A percentile compares a stretch with the other conserved stretches of the same genome.
Evolutionary conservation across 805 yeast species (phyloP).

Genomic region (Dipodascus geniculatus): DNA sequence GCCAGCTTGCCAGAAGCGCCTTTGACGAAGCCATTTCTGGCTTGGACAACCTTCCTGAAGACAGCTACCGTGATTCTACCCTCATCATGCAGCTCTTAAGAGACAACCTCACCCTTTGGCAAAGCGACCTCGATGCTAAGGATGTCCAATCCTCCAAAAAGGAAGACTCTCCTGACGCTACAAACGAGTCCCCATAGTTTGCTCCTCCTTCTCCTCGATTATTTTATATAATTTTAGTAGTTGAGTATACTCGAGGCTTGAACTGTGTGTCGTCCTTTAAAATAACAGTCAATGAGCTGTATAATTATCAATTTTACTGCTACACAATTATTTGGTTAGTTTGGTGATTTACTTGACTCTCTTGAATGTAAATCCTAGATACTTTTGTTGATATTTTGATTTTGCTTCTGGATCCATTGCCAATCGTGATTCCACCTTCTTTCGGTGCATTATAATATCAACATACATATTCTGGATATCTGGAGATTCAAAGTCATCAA

Average conservation of each 20-base stretch:
- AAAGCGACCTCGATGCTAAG: conserved; percentile 41
- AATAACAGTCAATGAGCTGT: background rate
- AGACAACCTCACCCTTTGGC: conserved; percentile 96
- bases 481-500: conserved; percentile 62
- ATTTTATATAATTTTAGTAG: background rate
- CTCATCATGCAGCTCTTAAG: conserved; percentile 97
- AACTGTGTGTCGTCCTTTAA: too few species aligned
- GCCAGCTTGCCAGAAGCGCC: conserved; percentile 97
- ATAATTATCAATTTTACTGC: background rate
- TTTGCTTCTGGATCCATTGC: background rate
- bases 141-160: background rate
- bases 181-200: background rate
- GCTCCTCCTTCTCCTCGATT: background rate
- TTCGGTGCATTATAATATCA: background rate
- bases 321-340: background rate
- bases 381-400: background rate
- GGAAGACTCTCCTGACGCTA: background rate
- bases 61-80: conserved; percentile 96
- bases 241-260: too few species aligned
- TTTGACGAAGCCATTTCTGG: conserved; percentile 99
- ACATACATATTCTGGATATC: background rate
- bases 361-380: background rate
- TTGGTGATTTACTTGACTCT: background rate
- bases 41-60: conserved; percentile 93
- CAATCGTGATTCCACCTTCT: background rate